Base-by-base conservation (phyloP, 1,284 basidiomycete species). In the Fomitopsis pinicola region DNA sequence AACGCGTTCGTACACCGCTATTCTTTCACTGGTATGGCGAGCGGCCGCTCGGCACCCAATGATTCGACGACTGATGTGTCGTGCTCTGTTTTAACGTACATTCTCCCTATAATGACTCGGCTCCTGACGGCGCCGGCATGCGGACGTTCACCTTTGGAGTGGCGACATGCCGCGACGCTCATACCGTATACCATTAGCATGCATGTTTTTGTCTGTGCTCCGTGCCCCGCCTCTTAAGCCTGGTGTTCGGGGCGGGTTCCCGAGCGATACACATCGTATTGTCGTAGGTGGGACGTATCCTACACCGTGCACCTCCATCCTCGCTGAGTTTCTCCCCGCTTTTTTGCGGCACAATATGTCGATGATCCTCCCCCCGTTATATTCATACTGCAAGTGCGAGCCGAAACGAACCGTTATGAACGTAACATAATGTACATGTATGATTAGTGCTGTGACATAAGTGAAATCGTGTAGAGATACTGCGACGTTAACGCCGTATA, bases 61-160 rank as follows among this genome's bases (percentile, higher is more conserved):
- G 52, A 54, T 19, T 22, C 19, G 36, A 35, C 26, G 26, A 22
- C 36, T 38, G 52, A 53, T 38, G 14, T 10, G 52, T 22, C n/a
- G 36, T 35, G 35, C 14, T 38, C 19, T 15, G 52, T 54, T 54
- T 36, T 54, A 54, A 14, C 36, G 52, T 54, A 54, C 35, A 38
- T 36, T 36, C 35, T 54, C 22, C 22, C 52, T 30, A 19, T 54
- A 54, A 54, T 54, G 52, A 28, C 26, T 28, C 35, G 35, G 46
- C 2, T 12, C 17, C 22, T 53, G 50, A 36, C n/a, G 30, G 19
- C 35, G 19, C 50, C 35, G 33, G 35, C 52, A 54, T 54, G 52
- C n/a, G 52, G 52, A 54, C 52, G 52, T 54, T 54, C 52, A 54
- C 52, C 52, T 36, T 54, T 54, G 40, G 52, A 26, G 52, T 54